Base-by-base conservation (phyloP, 2,329 filamentous ascomycete species). In the Corynespora cassiicola region DNA sequence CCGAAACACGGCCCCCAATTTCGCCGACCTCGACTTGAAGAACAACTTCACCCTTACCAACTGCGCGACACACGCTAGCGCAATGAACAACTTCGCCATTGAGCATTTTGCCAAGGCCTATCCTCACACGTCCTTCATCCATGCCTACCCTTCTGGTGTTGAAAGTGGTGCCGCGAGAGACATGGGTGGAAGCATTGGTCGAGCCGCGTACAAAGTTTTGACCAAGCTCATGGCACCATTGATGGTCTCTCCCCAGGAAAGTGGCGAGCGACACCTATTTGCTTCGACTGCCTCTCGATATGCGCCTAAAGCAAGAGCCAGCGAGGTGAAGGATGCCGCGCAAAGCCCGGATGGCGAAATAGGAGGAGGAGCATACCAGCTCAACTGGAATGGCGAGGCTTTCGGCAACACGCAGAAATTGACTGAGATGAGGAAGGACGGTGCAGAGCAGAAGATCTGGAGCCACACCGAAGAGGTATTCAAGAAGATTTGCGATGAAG, bases 201-300 rank as follows among this genome's bases (percentile, higher is more conserved):
- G 27, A 8, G 25, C 34, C 3, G 35, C 39, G 2, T 32, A 38
- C 8, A 50, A 45, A n/a, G 32, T 28, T 2, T 2, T 52, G 8
- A 30, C 41, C 6, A 10, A 16, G 15, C 15, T 52, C 8, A 16
- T 58, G 11, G 52, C 43, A 26, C 49, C 50, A 2, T 38, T 56
- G 21, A 42, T 43, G 16, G 56, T 66, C 12, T 39, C 39, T 22
- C 38, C 55, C 15, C 34, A 31, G 33, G 64, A 66, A 43, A 63
- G 56, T 32, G 63, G 64, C 5, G 61, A 66, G 51, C 49, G 64
- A 22, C 63, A 66, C 56, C 36, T 66, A 26, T 68, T 47, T 28
- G 55, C 54, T 18, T 39, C 58, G 24, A 66, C 63, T 7, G 57
- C 50, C n/a, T 46, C 49, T 12, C 27, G 32, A 8, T 66, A 55